Evolutionary conservation across 306 rosid genomes (phyloP), one percentile per base, ranked within the genome.

Genomic region (Lathyrus oleraceus): DNA sequence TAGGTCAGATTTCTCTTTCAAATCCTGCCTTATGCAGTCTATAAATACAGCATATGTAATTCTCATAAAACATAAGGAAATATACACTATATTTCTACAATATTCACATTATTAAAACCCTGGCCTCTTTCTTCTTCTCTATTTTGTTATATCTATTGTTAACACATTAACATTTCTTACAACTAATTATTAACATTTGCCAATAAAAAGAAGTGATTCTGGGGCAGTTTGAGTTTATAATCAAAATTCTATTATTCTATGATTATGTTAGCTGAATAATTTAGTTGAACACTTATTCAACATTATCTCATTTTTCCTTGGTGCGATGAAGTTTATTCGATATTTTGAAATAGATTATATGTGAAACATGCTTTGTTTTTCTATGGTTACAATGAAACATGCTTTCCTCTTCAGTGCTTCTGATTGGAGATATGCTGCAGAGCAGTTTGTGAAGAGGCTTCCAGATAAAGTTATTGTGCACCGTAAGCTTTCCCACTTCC

Each of bases 381-480:
- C 42, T 36, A 15, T 40, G 2, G 7, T 72, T 23, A 49, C 9
- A 56, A 8, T 51, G 52, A 51, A 59, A 59, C 35, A 40, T 59
- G 40, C 51, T 39, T 39, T 8, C 11, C 39, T 10, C 39, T 62
- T 39, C 51, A 40, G 68, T 39, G 44, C 68, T 62, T 44, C 68
- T 38, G 68, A 62, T 62, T 62, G 68, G 68, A 62, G 49, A 62
- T 62, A 62, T 19, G 68, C 30, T 39, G 68, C 68, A 2, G 68
- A 62, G 9, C 66, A 61, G 47, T 61, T 61, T 9, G 45, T 62
- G 15, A 40, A 62, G 48, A 38, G 27, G 51, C 51, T 62, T 62
- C 68, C 68, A 3, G 68, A 62, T 62, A 19, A 62, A 62, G 68
- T 62, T 39, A 62, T 62, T 39, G 49, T 62, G 68, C 68, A 62